phyloP scores from a whole-genome alignment of 495 filamentous ascomycete species.

The Chlorociboria aeruginascens region DNA sequence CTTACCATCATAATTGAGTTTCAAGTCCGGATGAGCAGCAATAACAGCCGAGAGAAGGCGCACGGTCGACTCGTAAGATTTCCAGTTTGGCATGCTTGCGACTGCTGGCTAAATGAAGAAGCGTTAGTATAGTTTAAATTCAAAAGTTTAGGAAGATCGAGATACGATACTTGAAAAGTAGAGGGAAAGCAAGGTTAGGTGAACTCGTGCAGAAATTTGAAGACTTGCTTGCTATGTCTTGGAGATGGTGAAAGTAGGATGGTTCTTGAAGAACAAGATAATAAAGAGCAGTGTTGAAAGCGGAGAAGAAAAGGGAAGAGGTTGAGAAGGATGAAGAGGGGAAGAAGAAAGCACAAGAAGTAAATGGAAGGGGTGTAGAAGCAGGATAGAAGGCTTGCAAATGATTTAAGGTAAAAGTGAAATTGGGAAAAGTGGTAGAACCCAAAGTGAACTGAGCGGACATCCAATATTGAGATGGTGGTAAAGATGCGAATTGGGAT shows the following conservation, averaged over 20 bases:
- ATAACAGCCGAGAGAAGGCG: conserved; percentile 40
- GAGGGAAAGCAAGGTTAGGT: background rate
- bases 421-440: background rate
- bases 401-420: background rate
- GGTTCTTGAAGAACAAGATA: background rate
- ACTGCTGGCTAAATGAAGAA: background rate
- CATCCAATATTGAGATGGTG: no score
- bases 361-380: background rate
- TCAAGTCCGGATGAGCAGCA: conserved; percentile 29
- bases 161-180: background rate
- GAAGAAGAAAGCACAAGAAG: background rate
- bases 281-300: background rate
- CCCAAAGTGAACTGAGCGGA: no score
- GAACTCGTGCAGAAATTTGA: background rate
- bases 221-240: background rate
- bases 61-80: conserved; percentile 31
- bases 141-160: background rate
- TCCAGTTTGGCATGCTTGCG: conserved; percentile 34
- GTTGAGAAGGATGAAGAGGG: conserved; percentile 16
- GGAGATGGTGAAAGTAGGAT: background rate
- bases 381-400: no score
- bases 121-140: background rate
- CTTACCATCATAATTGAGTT: conserved; percentile 39
- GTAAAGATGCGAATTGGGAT: no score
- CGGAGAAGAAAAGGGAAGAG: conserved; percentile 13